Base-by-base conservation (phyloP, 1,139 yeast species). In the Hyphopichia buzzinii region DNA sequence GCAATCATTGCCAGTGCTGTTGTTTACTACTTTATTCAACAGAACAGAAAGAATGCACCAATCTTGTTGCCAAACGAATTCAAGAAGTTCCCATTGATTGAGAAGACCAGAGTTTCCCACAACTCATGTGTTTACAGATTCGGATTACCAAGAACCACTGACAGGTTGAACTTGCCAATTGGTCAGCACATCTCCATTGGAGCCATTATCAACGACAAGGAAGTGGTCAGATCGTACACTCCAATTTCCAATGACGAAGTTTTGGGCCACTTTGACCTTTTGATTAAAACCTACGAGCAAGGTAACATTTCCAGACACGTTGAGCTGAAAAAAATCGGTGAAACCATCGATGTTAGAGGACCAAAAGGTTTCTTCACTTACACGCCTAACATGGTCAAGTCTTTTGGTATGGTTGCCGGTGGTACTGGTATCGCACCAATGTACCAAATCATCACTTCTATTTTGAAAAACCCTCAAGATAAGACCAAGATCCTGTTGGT, bases 351-450 rank as follows among this genome's bases (percentile, higher is more conserved):
- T 33, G 64, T 71, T 42, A 79, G 89, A 54, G 98, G 98, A 21
- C 98, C 98, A 52, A 88, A 88, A 67, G 98, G 98, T 6, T 81
- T 82, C 52, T 90, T 88, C 73, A 77, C 81, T 43, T 90, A 90
- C 67, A 72, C 79, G 39, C 85, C 92, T 50, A 90, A 90, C 72
- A 78, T 81, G 67, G 92, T 78, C 65, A 78, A 84, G 53, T 72
- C 80, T 46, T 77, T 94, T 55, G 84, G 85, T 38, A 75, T 92
- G 69, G 74, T 92, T 52, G 97, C 97, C 49, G 98, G 96, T 50
- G 98, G 98, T 55, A 85, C 95, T 31, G 97, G 96, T 50, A 88
- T 92, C 64, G 87, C 97, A 22, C 98, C 97, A 43, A 74, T 90
- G 72, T 89, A 75, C 73, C 98, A 92, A 68, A 67, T 92, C 59